Percentiles rank a stretch among this genome's conserved stretches.
Conservation (phyloP, 805 yeast species). For the Candida koratica region DNA sequence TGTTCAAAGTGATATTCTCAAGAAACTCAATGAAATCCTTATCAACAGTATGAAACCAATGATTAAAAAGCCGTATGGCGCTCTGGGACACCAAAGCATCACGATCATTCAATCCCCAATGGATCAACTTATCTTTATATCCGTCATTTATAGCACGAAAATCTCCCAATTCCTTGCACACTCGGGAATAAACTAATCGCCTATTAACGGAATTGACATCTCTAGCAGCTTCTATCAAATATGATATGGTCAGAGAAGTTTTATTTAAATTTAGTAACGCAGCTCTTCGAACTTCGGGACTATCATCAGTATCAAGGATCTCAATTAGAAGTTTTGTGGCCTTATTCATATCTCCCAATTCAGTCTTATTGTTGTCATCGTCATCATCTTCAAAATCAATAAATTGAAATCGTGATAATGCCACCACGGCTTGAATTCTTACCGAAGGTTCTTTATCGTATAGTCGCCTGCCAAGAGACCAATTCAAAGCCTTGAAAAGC, state of each 20-base stretch:
- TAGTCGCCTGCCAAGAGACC: slow-evolving; percentile 58
- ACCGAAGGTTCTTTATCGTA: slow-evolving; percentile 74
- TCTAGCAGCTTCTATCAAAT: slow-evolving; percentile 73
- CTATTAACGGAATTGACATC: slow-evolving; percentile 73
- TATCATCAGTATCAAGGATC: slow-evolving; percentile 57
- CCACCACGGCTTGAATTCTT: slow-evolving; percentile 78
- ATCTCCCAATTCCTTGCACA: slow-evolving; percentile 64
- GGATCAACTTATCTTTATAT: slow-evolving; percentile 61
- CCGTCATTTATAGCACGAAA: slow-evolving; percentile 48
- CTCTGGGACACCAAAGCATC: slow-evolving; percentile 71
- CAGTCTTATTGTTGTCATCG: slow-evolving; percentile 28
- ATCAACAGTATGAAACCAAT: slow-evolving; percentile 68
- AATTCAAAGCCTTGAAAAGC: slow-evolving; percentile 58
- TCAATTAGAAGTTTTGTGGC: slow-evolving; percentile 18
- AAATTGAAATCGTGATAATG: slow-evolving; percentile 72
- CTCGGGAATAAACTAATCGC: slow-evolving; percentile 63
- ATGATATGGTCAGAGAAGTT: slow-evolving; percentile 48
- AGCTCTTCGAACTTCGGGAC: slow-evolving; percentile 86
- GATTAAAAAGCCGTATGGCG: slow-evolving; percentile 65
- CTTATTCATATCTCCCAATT: slow-evolving; percentile 9
- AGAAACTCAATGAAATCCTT: slow-evolving; percentile 70
- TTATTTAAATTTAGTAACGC: slow-evolving; percentile 69
- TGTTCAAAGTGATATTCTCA: slow-evolving; percentile 64
- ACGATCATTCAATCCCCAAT: slow-evolving; percentile 87
- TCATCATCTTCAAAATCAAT: slow-evolving; percentile 28